Evolutionary conservation across 2,329 filamentous ascomycete genomes (phyloP).

Genomic region (Exophiala alcalophila): DNA sequence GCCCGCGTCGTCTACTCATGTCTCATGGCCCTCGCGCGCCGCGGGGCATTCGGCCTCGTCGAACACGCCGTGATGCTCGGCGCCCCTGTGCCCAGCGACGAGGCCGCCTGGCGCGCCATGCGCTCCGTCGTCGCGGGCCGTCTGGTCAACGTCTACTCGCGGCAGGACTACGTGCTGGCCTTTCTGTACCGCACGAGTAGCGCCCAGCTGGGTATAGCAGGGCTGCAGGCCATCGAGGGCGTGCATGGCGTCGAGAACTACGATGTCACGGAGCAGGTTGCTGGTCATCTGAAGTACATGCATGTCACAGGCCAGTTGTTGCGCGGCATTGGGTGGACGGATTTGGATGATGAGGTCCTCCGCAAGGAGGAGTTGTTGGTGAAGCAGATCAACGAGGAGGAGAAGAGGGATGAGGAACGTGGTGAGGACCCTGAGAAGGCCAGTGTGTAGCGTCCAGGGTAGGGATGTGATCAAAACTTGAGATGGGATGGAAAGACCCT

Average conservation of each 20-base stretch:
- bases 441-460: no score
- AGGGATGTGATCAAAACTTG: no score
- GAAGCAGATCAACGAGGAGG: constrained; percentile 38
- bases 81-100: constrained; percentile 64
- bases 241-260: constrained; percentile 64
- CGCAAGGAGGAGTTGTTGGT: constrained; percentile 46
- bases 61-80: constrained; percentile 75
- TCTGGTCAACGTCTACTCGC: constrained; percentile 76
- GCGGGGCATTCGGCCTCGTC: constrained; percentile 71
- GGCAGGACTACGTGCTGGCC: constrained; percentile 74
- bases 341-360: constrained; percentile 49
- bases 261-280: constrained; percentile 51
- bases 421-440: constrained; percentile 27
- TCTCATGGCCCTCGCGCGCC: constrained; percentile 66
- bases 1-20: constrained; percentile 73
- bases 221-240: constrained; percentile 64
- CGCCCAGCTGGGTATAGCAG: constrained; percentile 71
- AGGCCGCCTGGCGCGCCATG: constrained; percentile 67
- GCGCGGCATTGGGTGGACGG: constrained; percentile 52
- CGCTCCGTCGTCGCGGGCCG: constrained; percentile 69
- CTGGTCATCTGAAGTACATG: constrained; percentile 51
- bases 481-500: no score
- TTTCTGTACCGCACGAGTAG: constrained; percentile 78
- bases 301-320: constrained; percentile 52
- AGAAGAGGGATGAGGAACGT: constrained; percentile 33